Evolutionary conservation across 169 alveolate species (phyloP).

Genomic region (Cryptosporidium tyzzeri): DNA sequence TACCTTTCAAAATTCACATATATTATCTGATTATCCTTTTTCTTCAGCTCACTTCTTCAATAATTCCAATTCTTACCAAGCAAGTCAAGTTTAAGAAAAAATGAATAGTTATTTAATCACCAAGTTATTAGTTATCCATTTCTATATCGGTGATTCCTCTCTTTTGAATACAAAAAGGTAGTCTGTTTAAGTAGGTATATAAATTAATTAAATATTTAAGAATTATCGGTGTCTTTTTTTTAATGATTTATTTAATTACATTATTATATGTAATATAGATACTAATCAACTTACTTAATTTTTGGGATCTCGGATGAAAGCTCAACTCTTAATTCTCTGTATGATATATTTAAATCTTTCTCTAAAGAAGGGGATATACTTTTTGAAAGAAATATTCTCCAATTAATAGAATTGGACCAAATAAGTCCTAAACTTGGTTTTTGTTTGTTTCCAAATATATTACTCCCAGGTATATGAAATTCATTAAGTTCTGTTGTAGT

Average conservation of each 20-base stretch:
- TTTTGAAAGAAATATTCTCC: constrained; percentile 59
- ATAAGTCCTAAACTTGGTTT: constrained; percentile 59
- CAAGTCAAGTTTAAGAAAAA: not conserved
- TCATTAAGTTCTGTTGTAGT: constrained; percentile 49
- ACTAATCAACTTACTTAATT: constrained; percentile 31
- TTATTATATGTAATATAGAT: not conserved
- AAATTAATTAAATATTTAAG: constrained; percentile 14
- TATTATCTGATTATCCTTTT: constrained; percentile 26
- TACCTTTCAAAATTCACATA: constrained; percentile 46
- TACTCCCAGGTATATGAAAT: not conserved
- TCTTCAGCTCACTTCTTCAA: constrained; percentile 28
- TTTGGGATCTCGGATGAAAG: constrained; percentile 59
- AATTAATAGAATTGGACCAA: constrained; percentile 64
- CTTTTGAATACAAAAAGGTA: constrained; percentile 39
- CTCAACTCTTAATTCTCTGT: constrained; percentile 36
- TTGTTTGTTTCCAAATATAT: not conserved
- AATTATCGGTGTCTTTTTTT: not conserved
- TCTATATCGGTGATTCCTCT: constrained; percentile 46
- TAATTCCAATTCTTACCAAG: constrained; percentile 25
- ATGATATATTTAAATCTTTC: not conserved
- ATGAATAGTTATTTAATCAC: not conserved
- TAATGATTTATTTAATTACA: not conserved
- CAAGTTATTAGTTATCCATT: not conserved
- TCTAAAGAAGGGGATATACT: not conserved
- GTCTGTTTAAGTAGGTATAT: not conserved